A percentile compares a stretch with the other conserved stretches of the same genome.
These are phyloP conservation scores for Oryza longistaminata DNA, from an alignment of 176 grass and related monocot species.

Conservation along the genomic window DNA sequence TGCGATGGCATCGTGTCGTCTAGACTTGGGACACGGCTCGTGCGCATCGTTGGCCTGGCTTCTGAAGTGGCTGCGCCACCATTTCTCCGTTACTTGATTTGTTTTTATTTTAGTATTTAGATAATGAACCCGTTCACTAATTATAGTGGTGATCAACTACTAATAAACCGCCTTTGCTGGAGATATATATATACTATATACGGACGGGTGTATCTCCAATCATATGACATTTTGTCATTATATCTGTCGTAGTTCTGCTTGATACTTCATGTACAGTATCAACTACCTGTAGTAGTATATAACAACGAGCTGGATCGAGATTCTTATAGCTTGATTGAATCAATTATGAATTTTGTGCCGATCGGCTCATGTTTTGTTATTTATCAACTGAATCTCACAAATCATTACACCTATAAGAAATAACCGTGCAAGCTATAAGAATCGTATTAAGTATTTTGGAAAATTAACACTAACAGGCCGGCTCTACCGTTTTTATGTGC, in stretches of 20 bases:
- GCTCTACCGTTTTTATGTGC: no score
- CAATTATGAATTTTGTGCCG: not conserved
- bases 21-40: conserved; percentile 28
- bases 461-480: no score
- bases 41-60: not conserved
- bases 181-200: no score
- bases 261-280: no score
- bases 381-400: not conserved
- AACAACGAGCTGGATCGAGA: not conserved
- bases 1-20: not conserved
- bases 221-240: not conserved
- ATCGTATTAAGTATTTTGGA: not conserved
- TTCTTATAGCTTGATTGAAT: not conserved
- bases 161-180: not conserved
- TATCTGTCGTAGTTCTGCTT: no score
- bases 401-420: not conserved
- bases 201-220: not conserved
- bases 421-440: not conserved
- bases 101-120: no score
- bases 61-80: not conserved
- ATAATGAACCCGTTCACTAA: not conserved
- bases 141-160: not conserved
- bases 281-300: not conserved
- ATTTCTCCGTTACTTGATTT: not conserved
- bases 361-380: not conserved